Evolutionary conservation across 371 early-diverging fungal species (phyloP), one percentile per base, ranked within the genome.

Genomic region (Saksenaea vasiformis): DNA sequence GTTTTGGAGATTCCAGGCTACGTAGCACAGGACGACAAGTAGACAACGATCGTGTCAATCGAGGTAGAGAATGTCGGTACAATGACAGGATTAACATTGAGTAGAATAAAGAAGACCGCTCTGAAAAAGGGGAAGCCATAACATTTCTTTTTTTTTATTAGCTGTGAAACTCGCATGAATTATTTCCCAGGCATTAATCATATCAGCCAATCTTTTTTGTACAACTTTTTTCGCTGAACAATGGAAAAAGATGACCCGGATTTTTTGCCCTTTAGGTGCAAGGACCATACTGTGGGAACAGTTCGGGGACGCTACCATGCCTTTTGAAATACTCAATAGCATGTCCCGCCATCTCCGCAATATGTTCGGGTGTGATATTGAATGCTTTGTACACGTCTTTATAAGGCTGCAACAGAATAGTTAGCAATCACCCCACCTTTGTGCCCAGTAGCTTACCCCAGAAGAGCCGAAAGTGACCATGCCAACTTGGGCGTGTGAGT

Each of bases 381-480:
- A 92, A 92, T 68, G 87, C 76, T 71, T 85, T 77, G 78, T 89
- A 95, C 22, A 93, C 82, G 58, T 90, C 77, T 76, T 83, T 69
- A 74, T 76, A 85, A 10, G 93, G 94, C 11, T 87, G 27, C 41
- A 47, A 17, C 2, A 57, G 9, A 55, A 8, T 38, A 15, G 15
- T 37, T 57, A 36, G 19, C 58, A 15, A n/a, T 19, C 15, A 10
- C 24, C 34, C 15, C 36, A 13, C 19, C 19, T 8, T 35, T 8
- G 5, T 57, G 11, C 22, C 22, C 1, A 26, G 24, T 17, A 27
- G 9, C 62, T 47, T 44, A 54, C 56, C 27, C 62, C 99, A 58
- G 95, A 95, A n/a, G 89, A 78, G 64, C 99, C 99, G 77, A 98
- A 99, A 17, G 89, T 86, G 67, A 90, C 93, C 80, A 99, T 91